phyloP scores from a whole-genome alignment of 805 yeast species.

The Yarrowia sp. region DNA sequence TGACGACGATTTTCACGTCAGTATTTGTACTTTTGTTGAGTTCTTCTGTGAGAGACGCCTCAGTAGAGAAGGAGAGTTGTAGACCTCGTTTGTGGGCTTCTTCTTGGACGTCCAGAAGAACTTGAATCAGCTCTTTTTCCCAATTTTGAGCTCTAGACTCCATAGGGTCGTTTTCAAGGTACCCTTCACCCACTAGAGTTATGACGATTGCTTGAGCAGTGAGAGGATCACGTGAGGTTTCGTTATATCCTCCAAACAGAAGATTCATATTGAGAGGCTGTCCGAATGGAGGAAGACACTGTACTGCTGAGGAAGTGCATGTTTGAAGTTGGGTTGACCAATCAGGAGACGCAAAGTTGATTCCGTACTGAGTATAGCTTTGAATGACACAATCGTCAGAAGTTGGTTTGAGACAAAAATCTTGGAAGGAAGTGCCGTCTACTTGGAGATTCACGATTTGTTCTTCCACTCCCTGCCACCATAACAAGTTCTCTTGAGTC shows the following conservation, averaged over 20 bases:
- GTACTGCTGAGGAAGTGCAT: conserved; percentile 81
- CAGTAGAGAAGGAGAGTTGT: conserved; percentile 72
- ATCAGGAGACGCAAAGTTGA: conserved; percentile 46
- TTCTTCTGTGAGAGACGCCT: conserved; percentile 79
- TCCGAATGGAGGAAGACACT: conserved; percentile 84
- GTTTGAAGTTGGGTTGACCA: conserved; percentile 57
- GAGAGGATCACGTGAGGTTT: conserved; percentile 44
- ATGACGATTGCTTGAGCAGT: conserved; percentile 71
- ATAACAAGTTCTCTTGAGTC: conserved; percentile 63
- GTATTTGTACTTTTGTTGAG: conserved; percentile 77
- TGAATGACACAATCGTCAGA: conserved; percentile 80
- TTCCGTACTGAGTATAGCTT: conserved; percentile 78
- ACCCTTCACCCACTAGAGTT: conserved; percentile 66
- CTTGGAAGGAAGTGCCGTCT: conserved; percentile 47
- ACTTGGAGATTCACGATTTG: conserved; percentile 45
- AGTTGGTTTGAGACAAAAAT: conserved; percentile 80
- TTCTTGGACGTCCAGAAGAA: conserved; percentile 45
- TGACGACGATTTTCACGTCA: conserved; percentile 64
- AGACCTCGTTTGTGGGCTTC: conserved; percentile 56
- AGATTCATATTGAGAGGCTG: conserved; percentile 78
- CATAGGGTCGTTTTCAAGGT: conserved; percentile 43
- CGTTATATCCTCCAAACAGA: conserved; percentile 58
- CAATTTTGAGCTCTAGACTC: conserved; percentile 54
- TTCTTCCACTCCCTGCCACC: conserved; percentile 87
- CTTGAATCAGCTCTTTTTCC: conserved; percentile 67